phyloP scores from a whole-genome alignment of 1,139 yeast species.

The Pichia sp. region DNA sequence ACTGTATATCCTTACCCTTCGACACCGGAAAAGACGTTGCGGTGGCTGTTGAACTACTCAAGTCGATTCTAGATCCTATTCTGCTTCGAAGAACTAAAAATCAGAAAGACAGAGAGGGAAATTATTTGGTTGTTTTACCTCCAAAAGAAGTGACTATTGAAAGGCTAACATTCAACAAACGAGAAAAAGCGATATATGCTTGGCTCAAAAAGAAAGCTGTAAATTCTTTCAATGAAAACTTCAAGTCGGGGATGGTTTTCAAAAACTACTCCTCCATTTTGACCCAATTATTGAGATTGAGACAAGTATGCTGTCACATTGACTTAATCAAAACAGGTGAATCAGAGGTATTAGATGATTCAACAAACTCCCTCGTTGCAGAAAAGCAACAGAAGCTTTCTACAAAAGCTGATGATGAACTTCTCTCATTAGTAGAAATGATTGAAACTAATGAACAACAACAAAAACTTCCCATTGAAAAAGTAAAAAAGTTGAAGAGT shows the following conservation, averaged over 20 bases:
- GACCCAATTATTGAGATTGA: conserved; percentile 73
- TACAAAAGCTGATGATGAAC: conserved; percentile 28
- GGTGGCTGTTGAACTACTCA: conserved; percentile 77
- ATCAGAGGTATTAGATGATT: conserved; percentile 32
- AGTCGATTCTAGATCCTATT: conserved; percentile 79
- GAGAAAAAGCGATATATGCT: conserved; percentile 64
- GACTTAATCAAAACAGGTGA: conserved; percentile 49
- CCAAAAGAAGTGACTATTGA: conserved; percentile 69
- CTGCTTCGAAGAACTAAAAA: conserved; percentile 80
- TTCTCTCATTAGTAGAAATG: conserved; percentile 23
- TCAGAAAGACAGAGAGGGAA: conserved; percentile 74
- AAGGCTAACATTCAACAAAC: conserved; percentile 58
- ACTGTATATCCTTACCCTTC: conserved; percentile 81
- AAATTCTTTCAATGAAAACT: conserved; percentile 58
- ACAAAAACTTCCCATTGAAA: conserved; percentile 26
- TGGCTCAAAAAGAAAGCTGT: conserved; percentile 71
- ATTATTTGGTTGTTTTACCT: conserved; percentile 73
- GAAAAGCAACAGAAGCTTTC: conserved; percentile 16
- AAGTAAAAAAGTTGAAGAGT: conserved; percentile 27
- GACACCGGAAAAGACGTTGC: conserved; percentile 63
- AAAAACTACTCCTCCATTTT: conserved; percentile 75
- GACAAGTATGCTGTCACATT: conserved; percentile 89
- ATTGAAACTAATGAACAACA: conserved; percentile 27
- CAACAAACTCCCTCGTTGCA: conserved; percentile 1
- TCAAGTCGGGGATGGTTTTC: conserved; percentile 64